Evolutionary conservation across 1,284 basidiomycete genomes (phyloP), one percentile per base, ranked within the genome.

Genomic region (Mycosarcoma mackinlayi): DNA sequence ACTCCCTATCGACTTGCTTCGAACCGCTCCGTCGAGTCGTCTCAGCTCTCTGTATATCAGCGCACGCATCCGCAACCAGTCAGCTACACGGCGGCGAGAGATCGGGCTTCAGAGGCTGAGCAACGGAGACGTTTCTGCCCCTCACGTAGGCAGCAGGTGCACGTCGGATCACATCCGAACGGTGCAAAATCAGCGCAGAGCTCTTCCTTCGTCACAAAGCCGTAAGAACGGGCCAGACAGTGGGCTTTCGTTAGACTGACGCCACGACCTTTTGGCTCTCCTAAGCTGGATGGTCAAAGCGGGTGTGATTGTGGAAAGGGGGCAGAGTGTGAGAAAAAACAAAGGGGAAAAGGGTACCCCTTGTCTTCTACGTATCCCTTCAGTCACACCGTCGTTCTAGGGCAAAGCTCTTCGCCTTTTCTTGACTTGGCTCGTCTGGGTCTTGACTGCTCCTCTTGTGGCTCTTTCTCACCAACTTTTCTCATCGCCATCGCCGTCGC

Each of bases 151-250:
- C n/a, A n/a, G n/a, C n/a, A n/a, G n/a, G 11, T 18, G 19, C 37
- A 38, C 27, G 27, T 49, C 47, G 47, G 47, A 31, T 39, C 47
- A 18, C 47, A 38, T 49, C 47, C 47, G 45, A 47, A 37, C 4
- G 24, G 24, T 16, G 6, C 11, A 34, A 9, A 18, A 31, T 19
- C 21, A 5, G 24, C 8, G 24, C 25, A 21, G 27, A 31, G 27
- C 37, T 24, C 18, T 13, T 21, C 23, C 13, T 21, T 9, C 19
- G 14, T 35, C n/a, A 25, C 33, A 28, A n/a, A n/a, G n/a, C 25
- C 25, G 25, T 27, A 21, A n/a, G 25, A 42, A n/a, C n/a, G n/a
- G n/a, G n/a, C n/a, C n/a, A 21, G 16, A 7, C 19, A 7, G 18
- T 24, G 41, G 41, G 27, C n/a, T 30, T 21, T 13, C n/a, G 8